Conservation (phyloP, 2,329 filamentous ascomycete genomes). For the Diaporthe humulicola region DNA sequence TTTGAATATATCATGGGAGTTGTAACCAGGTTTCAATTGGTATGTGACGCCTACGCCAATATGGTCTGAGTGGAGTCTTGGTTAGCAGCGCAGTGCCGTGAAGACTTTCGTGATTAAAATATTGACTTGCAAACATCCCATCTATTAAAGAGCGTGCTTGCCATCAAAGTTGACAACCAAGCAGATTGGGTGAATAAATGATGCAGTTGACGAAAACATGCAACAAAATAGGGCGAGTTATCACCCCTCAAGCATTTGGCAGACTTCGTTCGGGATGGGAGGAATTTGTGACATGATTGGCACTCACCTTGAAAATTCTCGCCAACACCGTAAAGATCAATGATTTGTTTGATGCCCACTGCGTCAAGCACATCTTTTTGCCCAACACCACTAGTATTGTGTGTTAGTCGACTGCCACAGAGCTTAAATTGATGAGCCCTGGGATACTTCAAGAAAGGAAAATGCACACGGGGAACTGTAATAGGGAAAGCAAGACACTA, state of each 20-base stretch:
- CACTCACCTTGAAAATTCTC: constrained; percentile 63
- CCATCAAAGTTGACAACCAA: no score
- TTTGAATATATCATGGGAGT: constrained; percentile 49
- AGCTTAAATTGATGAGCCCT: background rate
- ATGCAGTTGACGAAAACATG: background rate
- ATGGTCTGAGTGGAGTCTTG: constrained; percentile 63
- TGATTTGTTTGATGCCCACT: constrained; percentile 54
- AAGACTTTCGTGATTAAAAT: constrained; percentile 36
- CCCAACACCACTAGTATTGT: constrained; percentile 49
- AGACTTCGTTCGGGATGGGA: background rate
- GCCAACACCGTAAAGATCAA: constrained; percentile 62
- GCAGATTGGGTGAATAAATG: no score
- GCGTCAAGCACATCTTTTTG: constrained; percentile 56
- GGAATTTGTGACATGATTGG: background rate
- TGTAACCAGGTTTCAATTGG: constrained; percentile 48
- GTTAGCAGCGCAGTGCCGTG: constrained; percentile 52
- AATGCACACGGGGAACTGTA: background rate
- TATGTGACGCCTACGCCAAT: constrained; percentile 41
- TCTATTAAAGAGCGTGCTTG: background rate
- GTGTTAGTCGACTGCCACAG: background rate
- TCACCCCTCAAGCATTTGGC: background rate
- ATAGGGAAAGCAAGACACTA: background rate
- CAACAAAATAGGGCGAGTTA: no score
- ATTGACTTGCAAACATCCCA: no score
- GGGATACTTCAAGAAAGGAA: background rate